These are phyloP conservation scores for Hortiboletus campestris DNA, from an alignment of 768 basidiomycete genomes.

Conservation along the genomic window DNA sequence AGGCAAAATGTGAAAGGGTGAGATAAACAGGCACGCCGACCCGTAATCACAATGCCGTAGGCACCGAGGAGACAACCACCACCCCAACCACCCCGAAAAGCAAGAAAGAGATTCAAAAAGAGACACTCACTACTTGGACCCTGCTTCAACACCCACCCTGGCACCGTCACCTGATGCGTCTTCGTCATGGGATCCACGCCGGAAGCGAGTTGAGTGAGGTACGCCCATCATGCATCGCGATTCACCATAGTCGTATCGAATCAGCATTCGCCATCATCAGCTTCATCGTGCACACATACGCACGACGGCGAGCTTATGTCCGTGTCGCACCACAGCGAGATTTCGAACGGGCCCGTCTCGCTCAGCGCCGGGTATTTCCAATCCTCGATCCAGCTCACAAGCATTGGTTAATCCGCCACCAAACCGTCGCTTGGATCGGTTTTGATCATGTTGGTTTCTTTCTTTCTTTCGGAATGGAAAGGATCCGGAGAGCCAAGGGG, in stretches of 20 bases:
- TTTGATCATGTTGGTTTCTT: not conserved
- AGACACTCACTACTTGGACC: conserved; percentile 34
- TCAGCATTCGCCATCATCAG: not conserved
- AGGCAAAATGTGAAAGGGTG: not conserved
- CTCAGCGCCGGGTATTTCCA: conserved; percentile 37
- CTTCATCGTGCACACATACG: not conserved
- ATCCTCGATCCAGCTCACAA: conserved; percentile 54
- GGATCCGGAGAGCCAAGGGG: not conserved
- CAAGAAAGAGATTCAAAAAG: not conserved
- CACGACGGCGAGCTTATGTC: conserved; percentile 32
- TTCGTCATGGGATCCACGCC: conserved; percentile 37
- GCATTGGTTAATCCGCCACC: conserved; percentile 41
- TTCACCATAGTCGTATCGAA: conserved; percentile 6
- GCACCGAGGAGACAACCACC: not conserved
- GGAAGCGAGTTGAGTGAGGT: conserved; percentile 41
- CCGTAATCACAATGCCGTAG: not conserved
- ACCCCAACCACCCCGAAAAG: not conserved
- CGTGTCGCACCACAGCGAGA: conserved; percentile 46
- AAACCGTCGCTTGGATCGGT: conserved; percentile 46
- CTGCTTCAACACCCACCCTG: conserved; percentile 23
- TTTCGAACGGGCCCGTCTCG: conserved; percentile 41
- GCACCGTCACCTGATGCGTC: conserved; percentile 28
- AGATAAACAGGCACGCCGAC: not conserved
- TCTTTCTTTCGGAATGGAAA: not conserved
- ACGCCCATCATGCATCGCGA: conserved; percentile 28